Conservation (phyloP, 2,329 filamentous ascomycete species). For the Onygena corvina region DNA sequence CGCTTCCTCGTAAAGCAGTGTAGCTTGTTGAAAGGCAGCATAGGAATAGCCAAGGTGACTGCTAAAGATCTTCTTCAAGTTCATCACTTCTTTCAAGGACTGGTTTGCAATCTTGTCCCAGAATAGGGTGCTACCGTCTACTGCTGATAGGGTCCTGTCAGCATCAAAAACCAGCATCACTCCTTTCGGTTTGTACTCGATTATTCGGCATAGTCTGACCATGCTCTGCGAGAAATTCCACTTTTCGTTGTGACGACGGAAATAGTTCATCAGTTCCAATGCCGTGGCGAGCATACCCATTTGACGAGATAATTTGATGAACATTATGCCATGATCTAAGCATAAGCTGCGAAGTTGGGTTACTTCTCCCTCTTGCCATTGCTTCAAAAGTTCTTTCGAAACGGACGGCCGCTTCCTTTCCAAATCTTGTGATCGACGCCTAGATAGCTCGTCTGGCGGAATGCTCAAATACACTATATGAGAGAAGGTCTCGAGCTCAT, state of each 20-base stretch:
- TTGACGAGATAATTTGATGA: conserved; percentile 23
- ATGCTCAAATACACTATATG: conserved; percentile 49
- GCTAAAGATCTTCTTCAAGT: conserved; percentile 39
- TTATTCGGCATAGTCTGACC: conserved; percentile 30
- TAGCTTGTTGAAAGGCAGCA: conserved; percentile 43
- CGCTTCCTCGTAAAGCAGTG: conserved; percentile 42
- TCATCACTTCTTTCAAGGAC: conserved; percentile 8
- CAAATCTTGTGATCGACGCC: conserved; percentile 32
- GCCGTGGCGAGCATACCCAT: background rate
- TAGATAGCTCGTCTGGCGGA: conserved; percentile 26
- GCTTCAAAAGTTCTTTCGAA: conserved; percentile 30
- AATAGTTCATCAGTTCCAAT: conserved; percentile 27
- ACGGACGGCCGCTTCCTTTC: conserved; percentile 25
- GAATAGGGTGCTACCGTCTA: conserved; percentile 43
- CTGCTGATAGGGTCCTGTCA: conserved; percentile 43
- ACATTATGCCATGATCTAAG: conserved; percentile 36
- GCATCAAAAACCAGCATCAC: conserved; percentile 47
- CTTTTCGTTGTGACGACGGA: conserved; percentile 29
- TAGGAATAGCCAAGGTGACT: conserved; percentile 41
- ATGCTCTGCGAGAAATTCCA: conserved; percentile 26
- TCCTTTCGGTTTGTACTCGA: conserved; percentile 20
- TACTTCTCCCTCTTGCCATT: conserved; percentile 42
- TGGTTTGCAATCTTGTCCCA: conserved; percentile 29
- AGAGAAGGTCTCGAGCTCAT: conserved; percentile 40
- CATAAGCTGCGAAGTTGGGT: conserved; percentile 36